Evolutionary conservation across 129 eudicot species (phyloP).

Genomic region (Erigeron canadensis): DNA sequence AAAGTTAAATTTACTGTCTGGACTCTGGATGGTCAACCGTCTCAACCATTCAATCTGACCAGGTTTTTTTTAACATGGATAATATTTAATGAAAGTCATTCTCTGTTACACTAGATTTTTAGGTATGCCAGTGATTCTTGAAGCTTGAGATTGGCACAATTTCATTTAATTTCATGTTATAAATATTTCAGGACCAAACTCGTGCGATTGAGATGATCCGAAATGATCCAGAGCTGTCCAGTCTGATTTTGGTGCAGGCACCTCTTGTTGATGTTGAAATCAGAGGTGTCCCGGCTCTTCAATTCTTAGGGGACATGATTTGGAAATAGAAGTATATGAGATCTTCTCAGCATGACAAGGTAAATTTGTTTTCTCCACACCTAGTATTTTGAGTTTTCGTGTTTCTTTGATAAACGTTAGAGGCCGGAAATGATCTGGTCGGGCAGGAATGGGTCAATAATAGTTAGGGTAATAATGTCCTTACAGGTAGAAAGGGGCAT

Average conservation of each 20-base stretch:
- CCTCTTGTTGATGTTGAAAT: slow-evolving; percentile 97
- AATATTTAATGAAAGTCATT: too few relatives aligned
- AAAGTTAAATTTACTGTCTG: too few relatives aligned
- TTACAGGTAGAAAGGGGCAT: neutral
- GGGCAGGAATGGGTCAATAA: neutral
- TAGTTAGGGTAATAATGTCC: neutral
- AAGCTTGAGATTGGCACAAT: neutral
- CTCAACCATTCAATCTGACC: too few relatives aligned
- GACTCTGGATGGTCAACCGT: too few relatives aligned
- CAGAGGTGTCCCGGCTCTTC: slow-evolving; percentile 98
- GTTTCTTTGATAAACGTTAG: neutral
- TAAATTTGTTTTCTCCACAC: neutral
- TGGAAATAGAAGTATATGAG: slow-evolving; percentile 52
- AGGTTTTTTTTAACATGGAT: too few relatives aligned
- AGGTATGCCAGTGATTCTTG: too few relatives aligned
- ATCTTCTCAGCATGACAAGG: slow-evolving; percentile 14
- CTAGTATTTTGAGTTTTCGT: neutral
- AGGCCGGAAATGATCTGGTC: neutral
- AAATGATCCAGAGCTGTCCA: slow-evolving; percentile 66
- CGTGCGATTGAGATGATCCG: slow-evolving; percentile 72
- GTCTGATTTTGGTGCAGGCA: slow-evolving; percentile 70
- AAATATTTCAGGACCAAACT: slow-evolving; percentile 71
- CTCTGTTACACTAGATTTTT: too few relatives aligned
- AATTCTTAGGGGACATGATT: slow-evolving; percentile 86
- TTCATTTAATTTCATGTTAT: slow-evolving; percentile 6